Base-by-base conservation (phyloP, 768 basidiomycete genomes). In the Trametes maxima region DNA sequence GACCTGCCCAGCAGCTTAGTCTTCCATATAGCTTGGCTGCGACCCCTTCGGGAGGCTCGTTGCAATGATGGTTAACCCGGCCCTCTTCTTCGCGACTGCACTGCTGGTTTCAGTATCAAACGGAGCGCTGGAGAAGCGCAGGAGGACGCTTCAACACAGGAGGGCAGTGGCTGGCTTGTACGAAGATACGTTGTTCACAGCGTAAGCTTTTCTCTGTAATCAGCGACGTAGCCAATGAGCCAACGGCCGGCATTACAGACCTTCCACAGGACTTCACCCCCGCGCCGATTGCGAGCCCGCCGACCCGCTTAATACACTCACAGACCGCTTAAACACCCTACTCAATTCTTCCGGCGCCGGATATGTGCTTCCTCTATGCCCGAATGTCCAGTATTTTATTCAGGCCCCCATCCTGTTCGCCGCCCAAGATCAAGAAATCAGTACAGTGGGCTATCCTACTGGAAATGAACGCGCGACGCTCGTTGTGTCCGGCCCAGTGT, bases 381-480 rank as follows among this genome's bases (percentile, higher is more conserved):
- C 85, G 1, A 74, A 76, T 33, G 72, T 80, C 54, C 74, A 80
- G 49, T 94, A 95, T 69, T 60, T 80, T 62, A 82, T 94, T 62
- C 79, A 83, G 54, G 81, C 84, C 2, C 86, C 90, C 0, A 79
- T 95, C 51, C 73, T 80, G 35, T 92, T 92, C 66, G 78, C 85
- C 0, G 81, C 85, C 12, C 78, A 82, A 0, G 78, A 86, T 66
- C 88, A 95, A 73, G 93, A 94, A 74, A 93, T 95, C 48, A 90
- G 85, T 65, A 95, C 93, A 0, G 67, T 79, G 6, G 90, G 90
- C 16, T 89, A 92, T 62, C 93, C 93, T 0, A 84, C 80, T 0
- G 90, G 80, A 21, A 76, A 81, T 54, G 77, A 79, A 11, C 80
- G 93, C 60, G 93, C 93, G 5, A 84, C 80, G 3, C 79, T 95